Evolutionary conservation across 805 yeast species (phyloP), one percentile per base, ranked within the genome.

Genomic region (Blastobotrys robertii): DNA sequence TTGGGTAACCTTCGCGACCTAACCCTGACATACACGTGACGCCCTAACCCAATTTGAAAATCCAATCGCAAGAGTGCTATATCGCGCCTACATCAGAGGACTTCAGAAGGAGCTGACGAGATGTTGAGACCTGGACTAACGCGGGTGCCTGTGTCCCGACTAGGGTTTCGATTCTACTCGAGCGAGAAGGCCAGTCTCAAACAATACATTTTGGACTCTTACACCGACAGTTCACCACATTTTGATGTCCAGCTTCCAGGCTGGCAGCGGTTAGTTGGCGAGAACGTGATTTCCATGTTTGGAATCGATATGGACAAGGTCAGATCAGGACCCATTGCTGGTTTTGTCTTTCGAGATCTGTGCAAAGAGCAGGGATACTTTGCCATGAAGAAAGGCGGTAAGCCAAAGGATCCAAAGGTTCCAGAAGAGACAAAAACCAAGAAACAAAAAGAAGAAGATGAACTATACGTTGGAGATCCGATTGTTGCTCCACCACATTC

Each of bases 271-370:
- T 10, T 48, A 28, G 48, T 61, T 8, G 65, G 65, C 11, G 58
- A 60, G 42, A 50, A 50, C 37, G 49, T 63, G 29, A 60, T 65
- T 45, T 43, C 47, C 13, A 33, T 71, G 8, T 79, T 90, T 59
- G 70, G 76, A 49, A 67, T 90, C 45, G 96, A 90, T 62, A 86
- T 90, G 94, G 97, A 90, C 67, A 76, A 76, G 50, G 74, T 88
- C 32, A 75, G 97, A 57, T 83, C 97, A 0, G 97, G 97, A 22
- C 87, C 97, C 1, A 80, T 90, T 50, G 95, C 95, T 4, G 97
- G 97, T 7, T 81, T 88, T 2, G 71, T 74, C 44, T 92, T 88
- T 64, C 83, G 84, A 57, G 86, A 83, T 39, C 79, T 83, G 62
- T 87, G 96, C 66, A 86, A 86, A 60, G 74, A 69, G 36, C 97